Evolutionary conservation across 108 stramenopile species (phyloP).

Genomic region (Pseudonitzschia multiseries): DNA sequence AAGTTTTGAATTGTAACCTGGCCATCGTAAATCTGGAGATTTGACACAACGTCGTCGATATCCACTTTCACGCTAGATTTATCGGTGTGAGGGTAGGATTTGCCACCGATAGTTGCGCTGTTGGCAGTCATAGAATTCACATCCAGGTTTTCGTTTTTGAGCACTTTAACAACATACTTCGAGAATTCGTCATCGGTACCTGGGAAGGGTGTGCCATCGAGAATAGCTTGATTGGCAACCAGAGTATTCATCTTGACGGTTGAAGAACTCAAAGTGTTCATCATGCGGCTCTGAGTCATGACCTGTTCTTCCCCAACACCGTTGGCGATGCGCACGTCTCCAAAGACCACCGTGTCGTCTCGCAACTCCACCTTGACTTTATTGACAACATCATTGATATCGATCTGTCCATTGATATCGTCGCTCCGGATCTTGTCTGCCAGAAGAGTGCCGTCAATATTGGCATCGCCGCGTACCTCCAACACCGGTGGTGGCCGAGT

Average conservation of each 20-base stretch:
- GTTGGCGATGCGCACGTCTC: neutral
- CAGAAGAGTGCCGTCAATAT: neutral
- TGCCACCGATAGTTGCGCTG: neutral
- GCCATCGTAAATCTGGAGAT: neutral
- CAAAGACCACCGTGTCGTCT: neutral
- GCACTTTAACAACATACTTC: no score
- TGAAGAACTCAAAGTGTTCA: neutral
- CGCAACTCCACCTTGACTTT: neutral
- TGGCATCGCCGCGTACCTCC: neutral
- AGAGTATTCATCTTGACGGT: no score
- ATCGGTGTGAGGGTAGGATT: neutral
- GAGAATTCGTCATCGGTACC: neutral
- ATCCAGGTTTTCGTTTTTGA: neutral
- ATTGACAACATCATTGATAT: conserved; percentile 1
- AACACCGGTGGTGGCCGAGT: neutral
- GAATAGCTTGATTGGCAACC: neutral
- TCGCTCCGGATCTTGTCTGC: neutral
- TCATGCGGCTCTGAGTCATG: neutral
- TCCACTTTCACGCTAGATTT: neutral
- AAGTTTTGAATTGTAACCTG: neutral
- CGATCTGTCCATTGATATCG: neutral
- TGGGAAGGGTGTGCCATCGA: neutral
- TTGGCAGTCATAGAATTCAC: neutral
- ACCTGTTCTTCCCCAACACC: neutral
- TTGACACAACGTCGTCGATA: neutral